phyloP scores from a whole-genome alignment of 495 filamentous ascomycete species.

The Podospora tetraspora region DNA sequence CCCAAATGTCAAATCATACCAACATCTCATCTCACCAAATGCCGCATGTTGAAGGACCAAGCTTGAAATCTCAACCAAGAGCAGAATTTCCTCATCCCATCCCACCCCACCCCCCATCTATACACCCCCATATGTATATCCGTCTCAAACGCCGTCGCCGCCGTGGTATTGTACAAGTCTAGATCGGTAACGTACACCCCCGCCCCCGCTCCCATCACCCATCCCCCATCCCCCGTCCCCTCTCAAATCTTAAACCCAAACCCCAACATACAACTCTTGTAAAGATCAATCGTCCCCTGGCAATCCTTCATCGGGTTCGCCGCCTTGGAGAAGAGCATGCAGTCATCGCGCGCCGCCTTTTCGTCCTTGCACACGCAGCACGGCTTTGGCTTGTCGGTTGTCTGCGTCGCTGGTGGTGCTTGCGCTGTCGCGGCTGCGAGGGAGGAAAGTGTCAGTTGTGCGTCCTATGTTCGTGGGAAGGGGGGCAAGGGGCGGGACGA shows the following conservation, averaged over 20 bases:
- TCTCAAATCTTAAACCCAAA: constrained; percentile 77
- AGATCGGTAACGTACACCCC: background rate
- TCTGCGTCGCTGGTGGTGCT: constrained; percentile 33
- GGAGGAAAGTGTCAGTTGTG: background rate
- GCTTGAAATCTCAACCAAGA: background rate
- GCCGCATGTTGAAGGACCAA: background rate
- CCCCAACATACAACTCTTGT: constrained; percentile 87
- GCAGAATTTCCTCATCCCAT: constrained; percentile 5
- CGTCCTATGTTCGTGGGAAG: background rate
- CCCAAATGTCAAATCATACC: background rate
- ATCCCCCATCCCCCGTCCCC: background rate
- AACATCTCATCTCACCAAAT: background rate
- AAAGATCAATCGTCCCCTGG: constrained; percentile 71
- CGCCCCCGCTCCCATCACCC: background rate
- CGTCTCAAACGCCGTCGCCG: constrained; percentile 9
- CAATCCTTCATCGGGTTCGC: constrained; percentile 76
- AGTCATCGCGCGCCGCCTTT: constrained; percentile 89
- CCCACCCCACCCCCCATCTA: constrained; percentile 2
- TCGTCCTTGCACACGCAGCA: constrained; percentile 98
- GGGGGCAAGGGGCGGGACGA: constrained; percentile 13
- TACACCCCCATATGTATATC: background rate
- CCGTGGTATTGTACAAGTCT: constrained; percentile 9
- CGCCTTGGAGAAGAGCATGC: constrained; percentile 90
- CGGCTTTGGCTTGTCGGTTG: constrained; percentile 52
- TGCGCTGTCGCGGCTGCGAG: constrained; percentile 17